These are phyloP conservation scores for Apophysomyces trapeziformis DNA, from an alignment of 371 early-diverging fungal genomes.

Conservation along the genomic window DNA sequence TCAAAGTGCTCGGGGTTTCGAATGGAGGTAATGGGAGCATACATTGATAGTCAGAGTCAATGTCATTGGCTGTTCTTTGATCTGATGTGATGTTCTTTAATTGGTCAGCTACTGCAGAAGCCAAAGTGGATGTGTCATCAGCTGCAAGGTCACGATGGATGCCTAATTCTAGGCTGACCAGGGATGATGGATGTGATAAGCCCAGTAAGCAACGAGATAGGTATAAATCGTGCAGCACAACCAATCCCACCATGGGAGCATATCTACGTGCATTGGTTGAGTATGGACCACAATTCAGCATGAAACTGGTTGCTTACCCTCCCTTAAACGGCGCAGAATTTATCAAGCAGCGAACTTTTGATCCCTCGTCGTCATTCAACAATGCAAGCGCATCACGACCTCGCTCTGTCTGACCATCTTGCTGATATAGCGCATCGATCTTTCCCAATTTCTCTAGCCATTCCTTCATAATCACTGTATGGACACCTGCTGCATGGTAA, in stretches of 20 bases:
- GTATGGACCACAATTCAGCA: neutral
- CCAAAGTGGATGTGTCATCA: constrained; percentile 6
- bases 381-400: constrained; percentile 13
- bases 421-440: constrained; percentile 12
- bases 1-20: constrained; percentile 28
- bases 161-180: constrained; percentile 31
- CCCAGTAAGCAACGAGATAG: constrained; percentile 45
- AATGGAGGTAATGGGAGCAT: constrained; percentile 37
- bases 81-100: constrained; percentile 15
- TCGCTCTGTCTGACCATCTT: constrained; percentile 14
- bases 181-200: constrained; percentile 27
- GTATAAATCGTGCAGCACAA: constrained; percentile 39
- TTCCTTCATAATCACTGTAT: constrained; percentile 29
- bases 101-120: constrained; percentile 28
- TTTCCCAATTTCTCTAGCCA: constrained; percentile 32
- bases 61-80: neutral
- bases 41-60: constrained; percentile 17
- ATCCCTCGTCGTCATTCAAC: constrained; percentile 30
- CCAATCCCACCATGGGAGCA: constrained; percentile 40
- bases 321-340: constrained; percentile 15
- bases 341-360: constrained; percentile 17
- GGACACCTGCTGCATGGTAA: constrained; percentile 44
- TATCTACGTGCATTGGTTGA: constrained; percentile 1
- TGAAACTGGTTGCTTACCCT: constrained; percentile 4
- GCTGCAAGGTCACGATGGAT: constrained; percentile 19